Evolutionary conservation across 371 early-diverging fungal species (phyloP), one percentile per base, ranked within the genome.

Genomic region (Saksenaea oblongispora): DNA sequence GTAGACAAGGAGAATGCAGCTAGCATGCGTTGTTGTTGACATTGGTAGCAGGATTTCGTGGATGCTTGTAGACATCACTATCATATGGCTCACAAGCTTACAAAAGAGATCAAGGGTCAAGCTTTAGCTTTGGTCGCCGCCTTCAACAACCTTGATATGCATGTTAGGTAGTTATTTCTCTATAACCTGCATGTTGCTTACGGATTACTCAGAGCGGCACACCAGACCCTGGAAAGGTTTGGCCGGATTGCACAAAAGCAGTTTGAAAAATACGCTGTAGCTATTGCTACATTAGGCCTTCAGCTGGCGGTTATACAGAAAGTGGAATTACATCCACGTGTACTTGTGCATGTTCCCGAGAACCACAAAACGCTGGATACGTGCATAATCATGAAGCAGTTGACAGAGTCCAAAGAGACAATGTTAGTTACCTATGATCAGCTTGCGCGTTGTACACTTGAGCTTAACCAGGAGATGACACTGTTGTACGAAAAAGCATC

Each of bases 241-340:
- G 66, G 65, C 18, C 62, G 70, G n/a, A 70, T 70, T n/a, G 70
- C 62, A 13, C 70, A 70, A 51, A 41, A 66, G 47, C 66, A 66
- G 31, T 70, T 70, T 35, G 26, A 62, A 22, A 70, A 66, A 34
- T 55, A 65, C 13, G 62, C 59, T 1, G 51, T 62, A 31, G 36
- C 51, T 2, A 58, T 70, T 26, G 59, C 34, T 0, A 58, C 34
- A 9, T 57, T 70, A 8, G 66, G 58, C 24, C 35, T 59, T 0
- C 66, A 70, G n/a, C 22, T 62, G 0, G 15, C 58, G 17, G 10
- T 65, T 13, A 35, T 70, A 13, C 15, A 39, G 18, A 39, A 58
- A 11, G 60, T 65, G 8, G 14, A 59, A 10, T 14, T 66, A 10
- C 70, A 70, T 14, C 62, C 70, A 42, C 36, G 63, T 1, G 58